Percentiles rank a stretch among this genome's conserved stretches.
Evolutionary conservation across 345 rosid genomes (phyloP).

Genomic region (Ceriops tagal): DNA sequence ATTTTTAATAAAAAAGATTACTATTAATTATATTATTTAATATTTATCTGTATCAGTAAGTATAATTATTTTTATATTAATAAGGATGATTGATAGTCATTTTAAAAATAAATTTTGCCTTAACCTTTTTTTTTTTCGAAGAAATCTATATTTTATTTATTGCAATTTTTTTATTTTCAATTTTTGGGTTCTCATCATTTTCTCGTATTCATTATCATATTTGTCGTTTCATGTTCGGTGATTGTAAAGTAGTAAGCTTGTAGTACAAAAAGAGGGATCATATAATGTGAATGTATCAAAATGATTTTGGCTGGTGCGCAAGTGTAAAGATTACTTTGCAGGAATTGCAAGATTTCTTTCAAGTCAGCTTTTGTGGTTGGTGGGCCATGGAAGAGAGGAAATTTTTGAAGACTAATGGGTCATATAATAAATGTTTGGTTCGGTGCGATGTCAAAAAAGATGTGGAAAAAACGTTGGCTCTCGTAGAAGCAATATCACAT

Average conservation of each 20-base stretch:
- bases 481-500: neutral
- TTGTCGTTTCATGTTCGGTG: neutral
- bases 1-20: neutral
- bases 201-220: too few species aligned
- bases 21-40: too few species aligned
- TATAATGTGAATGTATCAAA: constrained; percentile 18
- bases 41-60: too few species aligned
- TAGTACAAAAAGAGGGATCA: neutral
- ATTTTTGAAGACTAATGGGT: neutral
- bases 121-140: too few species aligned
- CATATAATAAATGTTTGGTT: neutral
- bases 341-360: constrained; percentile 22
- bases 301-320: neutral
- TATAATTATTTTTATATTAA: too few species aligned
- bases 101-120: too few species aligned
- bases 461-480: neutral
- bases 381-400: neutral
- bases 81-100: too few species aligned
- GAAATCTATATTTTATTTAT: too few species aligned
- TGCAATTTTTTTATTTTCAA: too few species aligned
- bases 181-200: too few species aligned
- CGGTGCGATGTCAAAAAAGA: neutral
- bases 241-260: neutral
- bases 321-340: neutral
- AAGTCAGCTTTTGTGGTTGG: constrained; percentile 7